Evolutionary conservation across 257 asterid species (phyloP), one percentile per base, ranked within the genome.

Genomic region (Solanum acaule): DNA sequence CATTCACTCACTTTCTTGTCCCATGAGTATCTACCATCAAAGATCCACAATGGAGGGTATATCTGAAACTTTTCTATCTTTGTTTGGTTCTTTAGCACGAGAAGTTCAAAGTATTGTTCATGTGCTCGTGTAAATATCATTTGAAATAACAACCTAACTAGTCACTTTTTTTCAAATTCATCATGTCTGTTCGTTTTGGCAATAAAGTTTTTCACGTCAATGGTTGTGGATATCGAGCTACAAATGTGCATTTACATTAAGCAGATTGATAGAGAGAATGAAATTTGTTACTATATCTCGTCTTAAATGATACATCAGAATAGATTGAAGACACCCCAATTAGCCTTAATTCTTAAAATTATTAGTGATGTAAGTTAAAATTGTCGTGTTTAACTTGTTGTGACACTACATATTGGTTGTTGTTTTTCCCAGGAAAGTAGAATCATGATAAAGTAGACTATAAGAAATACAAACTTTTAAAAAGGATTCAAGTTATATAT

Each of bases 1-100:
- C 90, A 90, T 85, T 94, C 96, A 8, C 93, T 95, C 87, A 93
- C 98, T 49, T 97, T 95, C 94, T 92, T 95, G 95, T 91, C 98
- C 3, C 92, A 92, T 10, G 93, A 88, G 87, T 97, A 97, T 91
- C 89, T 97, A 84, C 97, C 98, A 29, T 93, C 96, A 87, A 95
- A 94, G 92, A 94, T 96, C 88, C 90, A 87, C 84, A 83, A 38
- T 82, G 93, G 95, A 89, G 91, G 78, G 52, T 92, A 89, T 90
- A 93, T 94, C 88, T 96, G 83, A 91, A 49, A 23, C 84, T 42
- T 71, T 71, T 84, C 78, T 29, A 46, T 81, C 61, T 46, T 20
- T 49, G 67, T 46, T 81, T n/a, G 10, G 85, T 35, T 34, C n/a
- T 85, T 37, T 65, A 38, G 77, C 68, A 27, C 9, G 18, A 81